Evolutionary conservation across 1,139 yeast genomes (phyloP), one percentile per base, ranked within the genome.

Genomic region (Nakaseomyces glabratus): DNA sequence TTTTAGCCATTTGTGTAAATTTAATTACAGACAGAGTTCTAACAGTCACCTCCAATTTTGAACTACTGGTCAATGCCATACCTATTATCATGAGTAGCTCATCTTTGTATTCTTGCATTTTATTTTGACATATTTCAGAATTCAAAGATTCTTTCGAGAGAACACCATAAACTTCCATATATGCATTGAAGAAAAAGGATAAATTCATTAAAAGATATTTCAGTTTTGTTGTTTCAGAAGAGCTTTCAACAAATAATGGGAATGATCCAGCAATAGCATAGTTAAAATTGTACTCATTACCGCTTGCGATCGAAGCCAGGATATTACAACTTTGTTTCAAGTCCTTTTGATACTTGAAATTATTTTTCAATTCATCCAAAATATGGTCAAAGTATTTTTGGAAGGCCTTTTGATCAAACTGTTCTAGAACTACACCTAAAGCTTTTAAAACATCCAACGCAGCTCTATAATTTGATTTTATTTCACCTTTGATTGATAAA

Each of bases 1-100:
- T 60, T 23, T 62, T 61, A 16, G 72, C 60, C 35, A 81, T 51
- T 39, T 73, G 71, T 1, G 73, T 65, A 38, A 86, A 66, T 36
- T 81, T 84, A 34, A 73, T 73, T 23, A 82, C 65, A 1, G 88
- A 72, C 33, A 79, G 62, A 28, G 80, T 68, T 48, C 86, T 71
- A 35, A 86, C 64, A 0, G 85, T 71, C 17, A 76, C 75, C 47
- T 82, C 94, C 23, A 72, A 59, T 35, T 66, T 66, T 0, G 93
- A 75, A 0, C 84, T 67, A 0, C 79, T 69, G 55, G 78, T 73
- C 35, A 86, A 65, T 3, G 82, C 65, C 51, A 73, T 80, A 10
- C 85, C 74, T 44, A 82, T 57, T 34, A 78, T 64, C 36, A 77
- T 71, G 26, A 84, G 60, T 13, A 86, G 60, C 33, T 73, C 73